Base-by-base conservation (phyloP, 129 eudicot genomes). In the Glebionis coronaria region DNA sequence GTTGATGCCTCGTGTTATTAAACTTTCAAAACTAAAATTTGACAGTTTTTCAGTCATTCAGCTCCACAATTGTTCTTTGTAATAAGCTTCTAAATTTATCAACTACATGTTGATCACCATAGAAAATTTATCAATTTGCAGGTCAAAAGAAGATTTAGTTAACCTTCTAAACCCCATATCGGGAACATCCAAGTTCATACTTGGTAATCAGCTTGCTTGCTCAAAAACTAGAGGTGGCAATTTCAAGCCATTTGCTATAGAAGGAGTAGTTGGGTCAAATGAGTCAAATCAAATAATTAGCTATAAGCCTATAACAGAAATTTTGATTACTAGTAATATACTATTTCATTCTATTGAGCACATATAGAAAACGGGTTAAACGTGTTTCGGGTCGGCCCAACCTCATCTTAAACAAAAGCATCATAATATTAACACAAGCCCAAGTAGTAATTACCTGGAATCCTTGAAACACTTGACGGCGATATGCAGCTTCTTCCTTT, bases 401-500 rank as follows among this genome's bases (percentile, higher is more conserved):
- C 11, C 59, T 9, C n/a, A 16, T 15, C 59, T 19, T 11, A 16
- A 16, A 9, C 23, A 21, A 19, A 16, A 15, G 4, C 4, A 62
- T 16, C 42, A 35, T 35, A 38, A 35, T 38, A 40, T 31, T 4
- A 59, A 60, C 64, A 49, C 54, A 14, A 58, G 21, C 44, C 49
- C 18, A 15, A 38, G 27, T 13, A 58, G 44, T 20, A 25, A 45
- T 42, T 71, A 92, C 96, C 98, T 93, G 92, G 76, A 86, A 88
- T 56, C 95, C 98, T 76, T 76, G 83, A 74, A 93, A 93, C 56
- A 71, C 97, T 77, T 82, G 79, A 14, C 84, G 88, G 16, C 98
- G 95, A 73, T 88, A 61, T 27, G 83, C 98, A 62, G 98, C 98
- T 77, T 93, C 97, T 82, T 93, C 97, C 78, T 93, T 93, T 61